These are phyloP conservation scores for Flaveria linearis DNA, from an alignment of 129 eudicot genomes.

Conservation along the genomic window DNA sequence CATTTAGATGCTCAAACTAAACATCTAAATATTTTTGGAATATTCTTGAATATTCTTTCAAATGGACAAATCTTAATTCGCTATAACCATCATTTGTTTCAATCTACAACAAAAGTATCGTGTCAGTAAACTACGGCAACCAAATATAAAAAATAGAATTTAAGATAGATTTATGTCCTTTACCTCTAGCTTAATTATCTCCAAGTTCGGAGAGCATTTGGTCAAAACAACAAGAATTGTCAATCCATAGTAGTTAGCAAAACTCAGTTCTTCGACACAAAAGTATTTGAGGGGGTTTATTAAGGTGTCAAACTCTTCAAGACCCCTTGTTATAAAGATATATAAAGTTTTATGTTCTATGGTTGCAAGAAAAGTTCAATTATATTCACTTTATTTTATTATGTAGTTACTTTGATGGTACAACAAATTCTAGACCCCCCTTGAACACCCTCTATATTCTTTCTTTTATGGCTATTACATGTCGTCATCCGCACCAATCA, in stretches of 20 bases:
- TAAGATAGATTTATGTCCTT: not conserved
- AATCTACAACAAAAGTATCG: not conserved
- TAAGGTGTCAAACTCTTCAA: constrained; percentile 8
- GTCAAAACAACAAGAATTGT: not conserved
- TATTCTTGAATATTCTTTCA: not conserved
- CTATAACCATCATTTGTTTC: not conserved
- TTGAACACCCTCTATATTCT: too few species aligned
- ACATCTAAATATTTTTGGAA: constrained; percentile 14
- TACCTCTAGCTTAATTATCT: constrained; percentile 3
- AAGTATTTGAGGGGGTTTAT: constrained; percentile 22
- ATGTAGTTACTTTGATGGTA: too few species aligned
- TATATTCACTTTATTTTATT: too few species aligned
- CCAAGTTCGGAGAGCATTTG: constrained; percentile 2
- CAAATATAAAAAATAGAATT: not conserved
- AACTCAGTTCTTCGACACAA: not conserved
- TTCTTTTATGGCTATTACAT: too few species aligned
- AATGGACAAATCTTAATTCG: not conserved
- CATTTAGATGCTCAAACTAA: constrained; percentile 12
- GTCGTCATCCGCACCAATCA: too few species aligned
- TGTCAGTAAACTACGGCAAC: not conserved
- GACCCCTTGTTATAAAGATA: not conserved
- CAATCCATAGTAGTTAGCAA: not conserved
- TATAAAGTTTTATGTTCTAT: too few species aligned
- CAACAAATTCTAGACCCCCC: too few species aligned
- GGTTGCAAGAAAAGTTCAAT: too few species aligned